Percentiles rank a stretch among this genome's conserved stretches.
These are phyloP conservation scores for Camellia japonica DNA, from an alignment of 148 eudicot genomes.

Conservation along the genomic window DNA sequence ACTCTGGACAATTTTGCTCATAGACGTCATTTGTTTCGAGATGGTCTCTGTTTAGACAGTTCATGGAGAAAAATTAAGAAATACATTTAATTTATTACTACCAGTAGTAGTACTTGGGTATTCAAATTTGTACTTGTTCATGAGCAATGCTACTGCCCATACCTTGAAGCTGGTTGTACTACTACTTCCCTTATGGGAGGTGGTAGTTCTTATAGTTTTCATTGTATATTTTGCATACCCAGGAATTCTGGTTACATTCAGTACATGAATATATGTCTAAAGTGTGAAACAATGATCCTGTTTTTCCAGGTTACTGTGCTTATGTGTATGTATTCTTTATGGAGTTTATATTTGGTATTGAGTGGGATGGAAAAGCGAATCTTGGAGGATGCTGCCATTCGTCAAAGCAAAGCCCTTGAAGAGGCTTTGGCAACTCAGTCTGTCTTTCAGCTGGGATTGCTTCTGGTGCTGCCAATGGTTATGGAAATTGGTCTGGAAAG, in stretches of 20 bases:
- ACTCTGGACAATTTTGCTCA: too few species aligned
- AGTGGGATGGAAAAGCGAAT: constrained; percentile 86
- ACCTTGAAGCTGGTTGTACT: neutral
- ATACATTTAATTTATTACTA: neutral
- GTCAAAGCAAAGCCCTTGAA: constrained; percentile 66
- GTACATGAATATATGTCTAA: neutral
- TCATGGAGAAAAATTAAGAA: neutral
- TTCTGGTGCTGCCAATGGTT: constrained; percentile 87
- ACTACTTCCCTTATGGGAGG: neutral
- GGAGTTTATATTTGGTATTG: constrained; percentile 81
- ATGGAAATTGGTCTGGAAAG: constrained; percentile 96
- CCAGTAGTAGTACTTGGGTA: too few species aligned
- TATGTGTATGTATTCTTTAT: constrained; percentile 76
- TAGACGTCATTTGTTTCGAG: neutral
- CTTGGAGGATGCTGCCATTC: constrained; percentile 49
- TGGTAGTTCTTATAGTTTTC: neutral
- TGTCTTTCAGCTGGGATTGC: constrained; percentile 78
- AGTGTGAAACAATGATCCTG: constrained; percentile 9
- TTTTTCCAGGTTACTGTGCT: constrained; percentile 81
- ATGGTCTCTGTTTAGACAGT: neutral
- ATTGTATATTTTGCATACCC: neutral
- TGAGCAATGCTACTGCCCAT: neutral
- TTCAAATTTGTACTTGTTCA: neutral
- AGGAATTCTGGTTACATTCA: neutral
- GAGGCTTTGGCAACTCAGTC: constrained; percentile 84